phyloP scores from a whole-genome alignment of 305 asterid species.

The Euphrasia arctica region DNA sequence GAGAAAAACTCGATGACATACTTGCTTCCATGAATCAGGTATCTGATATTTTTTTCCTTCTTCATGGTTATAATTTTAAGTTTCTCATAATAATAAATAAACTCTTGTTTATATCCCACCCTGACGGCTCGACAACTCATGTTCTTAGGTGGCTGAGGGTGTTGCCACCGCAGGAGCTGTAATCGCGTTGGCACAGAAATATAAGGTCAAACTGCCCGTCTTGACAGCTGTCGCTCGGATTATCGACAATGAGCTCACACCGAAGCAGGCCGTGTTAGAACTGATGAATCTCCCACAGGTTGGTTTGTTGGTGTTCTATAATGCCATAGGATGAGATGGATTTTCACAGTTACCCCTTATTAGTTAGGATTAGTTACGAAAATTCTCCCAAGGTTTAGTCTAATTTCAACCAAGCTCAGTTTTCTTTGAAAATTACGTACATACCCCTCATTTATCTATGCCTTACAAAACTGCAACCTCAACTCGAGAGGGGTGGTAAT shows the following conservation, averaged over 20 bases:
- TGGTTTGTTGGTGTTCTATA: constrained; percentile 21
- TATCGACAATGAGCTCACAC: constrained; percentile 78
- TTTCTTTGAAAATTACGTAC: too few species aligned
- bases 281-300: constrained; percentile 97
- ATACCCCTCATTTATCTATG: too few species aligned
- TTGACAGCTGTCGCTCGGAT: constrained; percentile 93
- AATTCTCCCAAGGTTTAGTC: too few species aligned
- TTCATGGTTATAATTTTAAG: neutral
- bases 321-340: too few species aligned
- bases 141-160: constrained; percentile 84
- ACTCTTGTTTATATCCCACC: neutral
- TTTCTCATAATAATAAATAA: neutral
- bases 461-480: too few species aligned
- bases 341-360: too few species aligned
- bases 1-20: constrained; percentile 84
- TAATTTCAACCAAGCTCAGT: too few species aligned
- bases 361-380: too few species aligned
- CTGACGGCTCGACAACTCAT: constrained; percentile 18
- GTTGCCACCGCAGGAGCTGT: constrained; percentile 93
- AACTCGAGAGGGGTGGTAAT: too few species aligned
- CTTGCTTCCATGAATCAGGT: constrained; percentile 88
- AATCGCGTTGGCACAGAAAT: constrained; percentile 83
- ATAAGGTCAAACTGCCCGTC: constrained; percentile 87
- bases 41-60: neutral
- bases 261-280: constrained; percentile 79